Conservation (phyloP, 148 eudicot genomes). For the Cornus kousa region DNA sequence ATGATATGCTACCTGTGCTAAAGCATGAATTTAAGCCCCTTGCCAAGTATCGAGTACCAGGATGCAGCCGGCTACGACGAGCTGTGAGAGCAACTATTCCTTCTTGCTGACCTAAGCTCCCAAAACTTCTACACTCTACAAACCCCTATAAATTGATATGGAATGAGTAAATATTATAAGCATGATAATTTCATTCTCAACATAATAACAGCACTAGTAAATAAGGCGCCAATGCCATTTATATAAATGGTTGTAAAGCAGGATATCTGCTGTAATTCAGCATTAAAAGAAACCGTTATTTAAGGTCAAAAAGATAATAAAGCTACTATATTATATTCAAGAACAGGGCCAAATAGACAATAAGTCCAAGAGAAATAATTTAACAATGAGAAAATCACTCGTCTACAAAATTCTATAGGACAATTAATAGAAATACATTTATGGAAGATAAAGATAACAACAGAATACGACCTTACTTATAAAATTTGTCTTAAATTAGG, state of each 20-base stretch:
- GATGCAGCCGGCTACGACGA: constrained; percentile 98
- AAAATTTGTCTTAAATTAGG: not conserved
- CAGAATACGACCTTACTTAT: not conserved
- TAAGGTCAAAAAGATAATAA: not conserved
- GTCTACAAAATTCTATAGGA: not conserved
- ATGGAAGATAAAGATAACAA: not conserved
- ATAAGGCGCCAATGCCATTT: constrained; percentile 1
- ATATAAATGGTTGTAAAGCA: not conserved
- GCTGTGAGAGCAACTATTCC: constrained; percentile 89
- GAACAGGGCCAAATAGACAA: not conserved
- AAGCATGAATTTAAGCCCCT: constrained; percentile 93
- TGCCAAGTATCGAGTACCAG: constrained; percentile 98
- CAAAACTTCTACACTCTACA: constrained; percentile 91
- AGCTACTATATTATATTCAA: not conserved
- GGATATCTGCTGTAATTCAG: not conserved
- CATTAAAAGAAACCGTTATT: not conserved
- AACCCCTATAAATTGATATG: constrained; percentile 65
- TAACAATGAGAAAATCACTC: not conserved
- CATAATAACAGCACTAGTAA: constrained; percentile 9
- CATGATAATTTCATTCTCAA: constrained; percentile 3
- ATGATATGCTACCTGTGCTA: constrained; percentile 65
- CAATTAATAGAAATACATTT: not conserved
- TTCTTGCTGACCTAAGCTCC: constrained; percentile 96
- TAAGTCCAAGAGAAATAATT: not conserved
- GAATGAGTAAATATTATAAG: constrained; percentile 25